Base-by-base conservation (phyloP, 2,329 filamentous ascomycete genomes). In the Colletotrichum ledebouriae region DNA sequence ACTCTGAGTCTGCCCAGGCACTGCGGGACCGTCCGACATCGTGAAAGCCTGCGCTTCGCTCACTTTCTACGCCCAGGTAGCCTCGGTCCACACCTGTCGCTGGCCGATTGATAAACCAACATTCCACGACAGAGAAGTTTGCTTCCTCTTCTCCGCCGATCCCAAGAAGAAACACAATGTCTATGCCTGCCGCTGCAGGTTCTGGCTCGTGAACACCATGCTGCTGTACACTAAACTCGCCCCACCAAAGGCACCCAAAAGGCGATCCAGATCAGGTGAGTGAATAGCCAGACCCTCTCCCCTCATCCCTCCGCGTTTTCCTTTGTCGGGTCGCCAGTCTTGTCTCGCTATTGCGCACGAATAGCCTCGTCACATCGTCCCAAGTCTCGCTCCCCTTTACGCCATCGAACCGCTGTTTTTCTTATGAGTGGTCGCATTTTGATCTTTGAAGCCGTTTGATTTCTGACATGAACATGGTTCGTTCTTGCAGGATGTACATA, bases 241-340 rank as follows among this genome's bases (percentile, higher is more conserved):
- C 66, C 76, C 82, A 53, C 85, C 87, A n/a, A 89, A 88, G 77
- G 79, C 82, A 50, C 87, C 87, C 37, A 89, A 89, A 78, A 84
- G 80, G 73, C 82, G 87, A 63, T 89, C 87, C n/a, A 82, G 87
- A 79, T 83, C 85, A 75, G 86, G 86, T 88, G 78, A 79, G 84
- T 83, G 33, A 53, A 46, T 64, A 37, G 20, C 20, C 60, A 61
- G 49, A 60, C 46, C 17, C 47, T 63, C 20, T 52, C 37, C 29
- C n/a, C 29, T 41, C 53, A 50, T 59, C n/a, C 46, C 59, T 41
- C 56, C 37, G 47, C 42, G 15, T 46, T 46, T 39, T 46, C n/a
- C 42, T 44, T 9, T 20, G 17, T 46, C 49, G 41, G 17, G 25
- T 66, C 49, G 42, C 49, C 49, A 12, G 25, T 17, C 12, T 22